Percentiles rank a stretch among this genome's conserved stretches.
phyloP scores from a whole-genome alignment of 768 basidiomycete genomes.

The Mycena galericulata region DNA sequence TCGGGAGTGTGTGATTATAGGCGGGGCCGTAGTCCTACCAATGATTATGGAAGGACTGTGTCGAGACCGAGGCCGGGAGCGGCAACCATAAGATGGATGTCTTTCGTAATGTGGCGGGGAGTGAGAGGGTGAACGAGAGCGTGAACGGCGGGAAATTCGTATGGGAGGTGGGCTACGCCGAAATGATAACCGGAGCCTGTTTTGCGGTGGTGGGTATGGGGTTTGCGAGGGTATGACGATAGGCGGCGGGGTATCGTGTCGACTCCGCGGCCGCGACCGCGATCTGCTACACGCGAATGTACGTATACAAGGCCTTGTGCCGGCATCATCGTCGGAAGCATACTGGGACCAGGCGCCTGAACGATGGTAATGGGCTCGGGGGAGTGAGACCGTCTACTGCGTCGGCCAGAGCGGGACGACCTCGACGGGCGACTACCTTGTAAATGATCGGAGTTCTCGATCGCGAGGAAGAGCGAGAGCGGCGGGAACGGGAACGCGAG shows the following conservation, averaged over 20 bases:
- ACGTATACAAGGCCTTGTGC: conserved; percentile 5
- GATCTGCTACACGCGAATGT: conserved; percentile 1
- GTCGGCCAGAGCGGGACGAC: conserved; percentile 16
- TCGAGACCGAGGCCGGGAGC: conserved; percentile 9
- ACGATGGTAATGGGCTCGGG: conserved; percentile 13
- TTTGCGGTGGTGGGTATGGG: background rate
- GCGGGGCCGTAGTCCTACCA: conserved; percentile 3
- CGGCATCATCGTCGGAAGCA: background rate
- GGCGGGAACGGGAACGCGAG: conserved; percentile 28
- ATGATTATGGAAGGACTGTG: background rate
- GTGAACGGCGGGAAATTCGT: conserved; percentile 3
- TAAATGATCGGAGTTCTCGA: conserved; percentile 7
- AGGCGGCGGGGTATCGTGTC: conserved; percentile 12
- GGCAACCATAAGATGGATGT: conserved; percentile 3
- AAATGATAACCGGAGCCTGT: conserved; percentile 14
- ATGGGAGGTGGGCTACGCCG: conserved; percentile 11
- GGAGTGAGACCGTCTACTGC: conserved; percentile 3
- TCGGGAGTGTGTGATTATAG: conserved; percentile 26
- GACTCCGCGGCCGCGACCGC: conserved; percentile 2
- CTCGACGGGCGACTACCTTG: conserved; percentile 24
- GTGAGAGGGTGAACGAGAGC: conserved; percentile 27
- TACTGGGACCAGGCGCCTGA: background rate
- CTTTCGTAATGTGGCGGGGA: conserved; percentile 5
- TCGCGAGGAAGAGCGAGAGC: conserved; percentile 18
- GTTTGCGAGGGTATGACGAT: conserved; percentile 19